These are phyloP conservation scores for Dichotomopilus funicola DNA, from an alignment of 2,329 filamentous ascomycete genomes.

Conservation along the genomic window DNA sequence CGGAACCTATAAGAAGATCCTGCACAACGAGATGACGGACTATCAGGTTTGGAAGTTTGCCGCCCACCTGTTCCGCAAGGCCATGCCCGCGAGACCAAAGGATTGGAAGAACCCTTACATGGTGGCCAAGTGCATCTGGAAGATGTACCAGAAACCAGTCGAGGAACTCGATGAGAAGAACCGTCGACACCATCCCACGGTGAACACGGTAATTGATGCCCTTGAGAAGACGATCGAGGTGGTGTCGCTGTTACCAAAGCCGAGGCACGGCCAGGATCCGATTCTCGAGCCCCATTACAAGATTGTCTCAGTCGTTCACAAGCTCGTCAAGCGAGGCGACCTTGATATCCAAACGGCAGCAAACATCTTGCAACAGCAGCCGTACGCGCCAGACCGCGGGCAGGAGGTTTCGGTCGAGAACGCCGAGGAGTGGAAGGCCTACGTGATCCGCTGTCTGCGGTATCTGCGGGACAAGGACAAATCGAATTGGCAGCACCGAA, in stretches of 20 bases:
- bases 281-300: conserved; percentile 92
- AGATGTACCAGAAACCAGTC: conserved; percentile 50
- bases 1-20: conserved; percentile 45
- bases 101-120: conserved; percentile 58
- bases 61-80: conserved; percentile 49
- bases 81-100: conserved; percentile 46
- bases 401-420: conserved; percentile 48
- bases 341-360: conserved; percentile 43
- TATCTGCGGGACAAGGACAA: conserved; percentile 68
- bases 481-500: conserved; percentile 90
- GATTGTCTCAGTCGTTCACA: conserved; percentile 73
- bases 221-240: conserved; percentile 47
- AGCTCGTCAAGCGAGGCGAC: conserved; percentile 58
- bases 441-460: conserved; percentile 45
- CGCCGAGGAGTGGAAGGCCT: conserved; percentile 54
- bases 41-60: conserved; percentile 59
- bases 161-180: conserved; percentile 41
- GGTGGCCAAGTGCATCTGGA: conserved; percentile 57
- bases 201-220: conserved; percentile 39
- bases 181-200: conserved; percentile 31
- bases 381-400: conserved; percentile 44
- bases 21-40: conserved; percentile 51
- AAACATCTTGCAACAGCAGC: conserved; percentile 49
- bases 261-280: conserved; percentile 58
- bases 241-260: conserved; percentile 47